Conservation (phyloP, 2,329 filamentous ascomycete species). For the Apiospora arundinis region DNA sequence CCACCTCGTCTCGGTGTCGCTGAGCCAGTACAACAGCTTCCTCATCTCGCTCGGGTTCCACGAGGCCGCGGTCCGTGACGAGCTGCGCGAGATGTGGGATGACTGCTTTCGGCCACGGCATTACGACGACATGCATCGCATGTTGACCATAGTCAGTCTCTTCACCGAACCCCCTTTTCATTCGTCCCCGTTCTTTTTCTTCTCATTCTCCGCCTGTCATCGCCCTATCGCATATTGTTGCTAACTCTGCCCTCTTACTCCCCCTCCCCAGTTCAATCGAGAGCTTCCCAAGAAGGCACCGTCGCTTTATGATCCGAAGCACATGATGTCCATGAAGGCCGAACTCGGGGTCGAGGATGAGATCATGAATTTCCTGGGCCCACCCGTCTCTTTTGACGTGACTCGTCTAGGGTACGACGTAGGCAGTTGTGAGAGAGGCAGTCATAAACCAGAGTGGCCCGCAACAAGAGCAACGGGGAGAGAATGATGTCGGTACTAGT, state of each 20-base stretch:
- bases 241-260: neutral
- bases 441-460: slow-evolving; percentile 36
- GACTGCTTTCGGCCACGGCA: slow-evolving; percentile 34
- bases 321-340: slow-evolving; percentile 36
- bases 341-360: slow-evolving; percentile 37
- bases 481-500: neutral
- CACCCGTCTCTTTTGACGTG: slow-evolving; percentile 36
- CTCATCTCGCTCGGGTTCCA: slow-evolving; percentile 39
- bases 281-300: slow-evolving; percentile 34
- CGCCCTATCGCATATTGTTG: neutral
- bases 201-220: too few relatives aligned
- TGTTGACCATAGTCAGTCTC: slow-evolving; percentile 37
- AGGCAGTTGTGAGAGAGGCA: slow-evolving; percentile 40
- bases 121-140: slow-evolving; percentile 41
- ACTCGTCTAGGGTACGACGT: slow-evolving; percentile 37
- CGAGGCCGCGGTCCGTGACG: slow-evolving; percentile 32
- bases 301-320: slow-evolving; percentile 31
- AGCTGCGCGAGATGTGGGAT: slow-evolving; percentile 35
- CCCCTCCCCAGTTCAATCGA: slow-evolving; percentile 18
- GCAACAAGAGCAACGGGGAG: neutral
- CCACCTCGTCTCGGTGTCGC: slow-evolving; percentile 39
- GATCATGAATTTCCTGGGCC: slow-evolving; percentile 39
- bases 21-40: slow-evolving; percentile 41
- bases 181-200: too few relatives aligned
- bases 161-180: neutral